Evolutionary conservation across 257 asterid species (phyloP).

Genomic region (Vinca minor): DNA sequence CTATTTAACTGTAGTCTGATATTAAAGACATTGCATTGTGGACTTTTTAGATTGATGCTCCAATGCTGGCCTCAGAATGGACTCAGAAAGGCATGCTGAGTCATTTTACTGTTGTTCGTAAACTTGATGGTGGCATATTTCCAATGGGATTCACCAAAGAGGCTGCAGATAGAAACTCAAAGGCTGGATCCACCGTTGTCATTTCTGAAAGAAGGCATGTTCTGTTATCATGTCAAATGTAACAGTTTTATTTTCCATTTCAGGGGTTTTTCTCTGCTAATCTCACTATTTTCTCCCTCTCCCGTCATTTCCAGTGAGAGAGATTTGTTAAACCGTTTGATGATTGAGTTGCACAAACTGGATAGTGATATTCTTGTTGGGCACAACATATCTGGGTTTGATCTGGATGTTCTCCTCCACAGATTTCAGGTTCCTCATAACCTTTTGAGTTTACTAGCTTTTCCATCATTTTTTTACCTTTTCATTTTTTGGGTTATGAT

Average conservation of each 20-base stretch:
- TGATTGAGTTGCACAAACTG: constrained; percentile 80
- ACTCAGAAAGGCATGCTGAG: constrained; percentile 64
- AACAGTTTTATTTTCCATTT: background rate
- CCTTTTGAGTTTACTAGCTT: background rate
- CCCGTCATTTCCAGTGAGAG: constrained; percentile 67
- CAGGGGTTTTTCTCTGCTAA: constrained; percentile 14
- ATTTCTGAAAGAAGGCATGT: constrained; percentile 70
- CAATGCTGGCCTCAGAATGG: constrained; percentile 84
- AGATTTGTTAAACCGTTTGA: constrained; percentile 80
- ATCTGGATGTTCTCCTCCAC: constrained; percentile 95
- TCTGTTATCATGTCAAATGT: background rate
- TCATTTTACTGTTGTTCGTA: constrained; percentile 81
- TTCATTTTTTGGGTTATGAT: background rate
- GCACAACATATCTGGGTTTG: constrained; percentile 96
- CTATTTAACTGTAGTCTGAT: constrained; percentile 2
- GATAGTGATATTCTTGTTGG: constrained; percentile 93
- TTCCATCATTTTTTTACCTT: too few species aligned
- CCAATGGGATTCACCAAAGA: constrained; percentile 87
- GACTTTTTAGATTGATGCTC: constrained; percentile 74
- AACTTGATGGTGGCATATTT: constrained; percentile 85
- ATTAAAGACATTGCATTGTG: constrained; percentile 22
- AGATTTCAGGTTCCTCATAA: constrained; percentile 73
- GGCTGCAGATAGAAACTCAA: constrained; percentile 66
- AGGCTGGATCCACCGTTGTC: constrained; percentile 67
- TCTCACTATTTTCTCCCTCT: constrained; percentile 6